A percentile compares a stretch with the other conserved stretches of the same genome.
Evolutionary conservation across 805 yeast genomes (phyloP).

Genomic region (Novakomyces olei): DNA sequence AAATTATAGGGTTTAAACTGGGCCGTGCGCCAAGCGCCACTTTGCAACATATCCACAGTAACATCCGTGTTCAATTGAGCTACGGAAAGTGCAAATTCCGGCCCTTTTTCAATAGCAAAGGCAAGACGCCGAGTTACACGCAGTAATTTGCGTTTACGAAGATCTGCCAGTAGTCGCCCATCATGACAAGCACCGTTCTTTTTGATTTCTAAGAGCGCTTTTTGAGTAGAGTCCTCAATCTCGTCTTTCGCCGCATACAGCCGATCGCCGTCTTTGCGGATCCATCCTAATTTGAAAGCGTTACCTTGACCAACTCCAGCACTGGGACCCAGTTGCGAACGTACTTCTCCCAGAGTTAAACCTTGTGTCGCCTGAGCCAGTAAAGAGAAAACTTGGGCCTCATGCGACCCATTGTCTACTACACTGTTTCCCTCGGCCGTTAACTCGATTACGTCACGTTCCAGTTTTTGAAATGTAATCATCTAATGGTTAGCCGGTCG

Average conservation of each 20-base stretch:
- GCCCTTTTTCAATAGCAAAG: constrained; percentile 56
- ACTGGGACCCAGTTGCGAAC: constrained; percentile 1
- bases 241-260: constrained; percentile 25
- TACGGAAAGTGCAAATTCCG: constrained; percentile 62
- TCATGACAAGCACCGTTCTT: constrained; percentile 33
- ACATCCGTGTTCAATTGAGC: constrained; percentile 75
- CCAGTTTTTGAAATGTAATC: constrained; percentile 1
- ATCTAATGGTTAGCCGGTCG: too few relatives aligned
- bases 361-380: constrained; percentile 1
- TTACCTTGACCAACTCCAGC: constrained; percentile 92
- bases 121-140: constrained; percentile 39
- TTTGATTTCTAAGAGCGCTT: constrained; percentile 35
- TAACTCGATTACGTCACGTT: background rate
- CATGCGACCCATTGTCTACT: constrained; percentile 2
- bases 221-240: constrained; percentile 48
- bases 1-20: constrained; percentile 90
- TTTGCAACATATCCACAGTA: constrained; percentile 69
- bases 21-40: constrained; percentile 62
- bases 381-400: constrained; percentile 1
- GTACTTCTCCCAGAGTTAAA: constrained; percentile 1
- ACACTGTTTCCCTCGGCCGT: constrained; percentile 1
- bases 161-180: constrained; percentile 50
- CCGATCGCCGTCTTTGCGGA: constrained; percentile 64
- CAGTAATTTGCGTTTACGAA: constrained; percentile 83
- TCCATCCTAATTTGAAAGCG: constrained; percentile 96